phyloP scores from a whole-genome alignment of 352 stramenopile genomes.

The Pythium aristosporum region DNA sequence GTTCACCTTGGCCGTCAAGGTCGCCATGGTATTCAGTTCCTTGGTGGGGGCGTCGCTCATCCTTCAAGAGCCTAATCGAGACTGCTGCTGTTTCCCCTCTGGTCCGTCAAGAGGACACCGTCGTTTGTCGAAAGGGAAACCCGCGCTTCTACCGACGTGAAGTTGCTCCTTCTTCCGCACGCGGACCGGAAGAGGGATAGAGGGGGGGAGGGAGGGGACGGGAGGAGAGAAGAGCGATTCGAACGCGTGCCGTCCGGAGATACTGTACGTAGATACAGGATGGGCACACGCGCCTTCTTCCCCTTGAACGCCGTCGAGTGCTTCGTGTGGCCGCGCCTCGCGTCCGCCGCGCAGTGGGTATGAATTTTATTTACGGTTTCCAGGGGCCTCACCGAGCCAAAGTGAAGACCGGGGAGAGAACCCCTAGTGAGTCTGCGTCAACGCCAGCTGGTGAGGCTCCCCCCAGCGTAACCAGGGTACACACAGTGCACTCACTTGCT shows the following conservation, averaged over 20 bases:
- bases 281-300: too few relatives aligned
- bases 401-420: slow-evolving; percentile 17
- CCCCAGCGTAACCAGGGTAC: not conserved
- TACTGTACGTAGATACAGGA: not conserved
- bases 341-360: slow-evolving; percentile 4
- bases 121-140: not conserved
- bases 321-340: not conserved
- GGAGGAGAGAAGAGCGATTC: not conserved
- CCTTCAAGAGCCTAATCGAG: not conserved
- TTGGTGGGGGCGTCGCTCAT: slow-evolving; percentile 14
- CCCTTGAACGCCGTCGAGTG: not conserved
- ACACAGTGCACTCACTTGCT: not conserved
- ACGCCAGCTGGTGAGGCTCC: slow-evolving; percentile 1
- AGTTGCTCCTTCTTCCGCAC: not conserved
- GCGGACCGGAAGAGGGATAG: not conserved
- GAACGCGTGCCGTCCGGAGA: not conserved
- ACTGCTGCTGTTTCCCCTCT: not conserved
- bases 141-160: slow-evolving; percentile 1
- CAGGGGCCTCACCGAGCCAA: not conserved
- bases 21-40: slow-evolving; percentile 16
- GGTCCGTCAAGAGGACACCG: not conserved
- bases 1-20: not conserved
- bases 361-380: not conserved
- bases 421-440: not conserved
- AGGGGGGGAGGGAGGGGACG: not conserved